Evolutionary conservation across 768 basidiomycete species (phyloP).

Genomic region (Sporobolomyces phaffii): DNA sequence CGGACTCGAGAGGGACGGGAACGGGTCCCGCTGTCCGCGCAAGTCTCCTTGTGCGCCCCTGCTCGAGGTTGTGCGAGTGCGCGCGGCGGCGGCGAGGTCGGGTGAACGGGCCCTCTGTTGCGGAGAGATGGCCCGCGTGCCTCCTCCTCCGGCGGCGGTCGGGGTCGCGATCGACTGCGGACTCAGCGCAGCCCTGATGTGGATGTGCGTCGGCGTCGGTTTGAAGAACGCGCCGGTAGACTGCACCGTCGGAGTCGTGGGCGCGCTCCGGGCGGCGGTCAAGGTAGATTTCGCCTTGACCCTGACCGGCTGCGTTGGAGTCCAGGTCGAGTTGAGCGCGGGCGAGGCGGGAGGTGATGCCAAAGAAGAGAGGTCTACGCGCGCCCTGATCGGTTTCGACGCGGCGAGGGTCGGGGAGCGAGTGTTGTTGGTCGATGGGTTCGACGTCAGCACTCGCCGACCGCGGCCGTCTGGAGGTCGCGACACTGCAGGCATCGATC

Average conservation of each 20-base stretch:
- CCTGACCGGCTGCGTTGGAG: background rate
- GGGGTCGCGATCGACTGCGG: background rate
- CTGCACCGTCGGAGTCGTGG: conserved; percentile 5
- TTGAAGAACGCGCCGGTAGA: background rate
- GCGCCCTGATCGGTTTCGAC: conserved; percentile 8
- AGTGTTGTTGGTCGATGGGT: background rate
- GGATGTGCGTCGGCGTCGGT: background rate
- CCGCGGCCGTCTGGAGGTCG: conserved; percentile 2
- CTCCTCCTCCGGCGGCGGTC: background rate
- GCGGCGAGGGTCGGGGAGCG: background rate
- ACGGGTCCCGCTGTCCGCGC: conserved; percentile 27
- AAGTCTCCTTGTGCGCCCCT: conserved; percentile 1
- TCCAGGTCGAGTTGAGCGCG: background rate
- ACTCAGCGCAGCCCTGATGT: background rate
- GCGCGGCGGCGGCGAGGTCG: background rate
- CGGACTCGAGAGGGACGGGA: conserved; percentile 10
- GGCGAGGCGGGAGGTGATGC: conserved; percentile 3
- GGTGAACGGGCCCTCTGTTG: conserved; percentile 17
- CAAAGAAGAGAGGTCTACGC: conserved; percentile 2
- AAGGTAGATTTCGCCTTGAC: conserved; percentile 10
- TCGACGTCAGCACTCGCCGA: conserved; percentile 1
- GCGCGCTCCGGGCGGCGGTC: conserved; percentile 3
- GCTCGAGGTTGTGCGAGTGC: background rate
- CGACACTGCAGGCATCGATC: background rate
- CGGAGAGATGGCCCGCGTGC: background rate